Base-by-base conservation (phyloP, 2,329 filamentous ascomycete species). In the Trichoderma sp. region DNA sequence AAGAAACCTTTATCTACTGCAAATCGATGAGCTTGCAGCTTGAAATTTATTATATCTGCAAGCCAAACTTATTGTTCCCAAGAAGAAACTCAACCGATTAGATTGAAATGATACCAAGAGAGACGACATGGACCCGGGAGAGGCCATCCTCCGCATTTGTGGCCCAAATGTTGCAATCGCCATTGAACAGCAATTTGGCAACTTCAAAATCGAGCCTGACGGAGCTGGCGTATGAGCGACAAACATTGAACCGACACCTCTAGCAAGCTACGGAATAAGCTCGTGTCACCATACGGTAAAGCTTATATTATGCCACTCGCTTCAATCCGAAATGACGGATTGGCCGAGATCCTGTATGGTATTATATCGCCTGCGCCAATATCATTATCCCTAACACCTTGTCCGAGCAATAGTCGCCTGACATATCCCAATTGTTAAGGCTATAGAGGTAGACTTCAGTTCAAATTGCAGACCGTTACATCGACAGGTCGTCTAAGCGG, bases 11-110 rank as follows among this genome's bases (percentile, higher is more conserved):
- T 1, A n/a, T 43, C 18, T 43, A n/a, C 18, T n/a, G 39, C 18
- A 43, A n/a, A 9, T n/a, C 4, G 7, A 4, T 9, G 39, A 43
- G 39, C 39, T 43, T 43, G 18, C 39, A n/a, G 39, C 7, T n/a
- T 3, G 39, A 43, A 43, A 43, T n/a, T n/a, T n/a, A n/a, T n/a
- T 9, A n/a, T 43, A 9, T 5, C 39, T n/a, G 18, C 18, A 43
- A 43, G 15, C 39, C 18, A 0, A 43, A 9, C 18, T 43, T n/a
- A 18, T 43, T 9, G 39, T 43, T 43, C 7, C n/a, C 2, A n/a
- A 43, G 3, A n/a, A 43, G 2, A 18, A n/a, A 9, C 7, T 9
- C 39, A 3, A n/a, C 8, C 3, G 4, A 43, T 0, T 0, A 43
- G 39, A n/a, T 9, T 4, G 18, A 43, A 43, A n/a, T 9, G 39